These are phyloP conservation scores for Candida pseudofarinosa DNA, from an alignment of 805 yeast genomes.

Conservation along the genomic window DNA sequence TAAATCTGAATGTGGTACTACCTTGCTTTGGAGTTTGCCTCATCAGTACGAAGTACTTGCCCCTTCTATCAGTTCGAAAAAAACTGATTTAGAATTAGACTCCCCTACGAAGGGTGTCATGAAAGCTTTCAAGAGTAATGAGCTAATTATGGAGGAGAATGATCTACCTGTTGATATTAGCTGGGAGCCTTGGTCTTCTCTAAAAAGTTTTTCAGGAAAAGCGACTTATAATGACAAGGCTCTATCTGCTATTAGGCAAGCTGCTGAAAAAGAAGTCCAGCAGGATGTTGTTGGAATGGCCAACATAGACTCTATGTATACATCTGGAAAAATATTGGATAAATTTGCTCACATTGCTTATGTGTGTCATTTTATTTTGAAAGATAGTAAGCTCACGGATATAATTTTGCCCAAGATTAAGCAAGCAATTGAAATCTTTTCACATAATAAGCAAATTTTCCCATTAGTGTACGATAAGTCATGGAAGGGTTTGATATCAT, in stretches of 20 bases:
- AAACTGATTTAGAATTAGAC: conserved; percentile 36
- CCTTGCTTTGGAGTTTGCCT: conserved; percentile 49
- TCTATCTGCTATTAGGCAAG: conserved; percentile 36
- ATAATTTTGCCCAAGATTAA: conserved; percentile 56
- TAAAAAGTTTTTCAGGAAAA: conserved; percentile 26
- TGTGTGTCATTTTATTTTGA: conserved; percentile 61
- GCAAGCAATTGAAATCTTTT: conserved; percentile 64
- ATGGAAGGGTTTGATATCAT: conserved; percentile 76
- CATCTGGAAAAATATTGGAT: conserved; percentile 82
- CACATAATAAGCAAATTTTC: conserved; percentile 59
- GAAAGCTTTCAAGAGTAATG: conserved; percentile 40
- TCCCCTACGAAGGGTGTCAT: conserved; percentile 50
- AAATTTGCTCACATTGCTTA: conserved; percentile 86
- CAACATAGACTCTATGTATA: conserved; percentile 82
- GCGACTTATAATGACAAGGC: conserved; percentile 25
- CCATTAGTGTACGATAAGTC: conserved; percentile 77
- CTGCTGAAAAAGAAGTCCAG: conserved; percentile 50
- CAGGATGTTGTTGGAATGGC: conserved; percentile 55
- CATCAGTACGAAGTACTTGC: conserved; percentile 44
- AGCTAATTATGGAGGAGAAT: conserved; percentile 38
- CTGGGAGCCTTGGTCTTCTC: conserved; percentile 57
- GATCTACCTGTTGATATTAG: conserved; percentile 37
- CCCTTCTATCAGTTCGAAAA: conserved; percentile 18
- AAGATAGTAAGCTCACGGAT: conserved; percentile 50
- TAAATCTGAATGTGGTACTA: conserved; percentile 17